Conservation (phyloP, 192 early-diverging fungal genomes). For the Funneliformis mosseae region DNA sequence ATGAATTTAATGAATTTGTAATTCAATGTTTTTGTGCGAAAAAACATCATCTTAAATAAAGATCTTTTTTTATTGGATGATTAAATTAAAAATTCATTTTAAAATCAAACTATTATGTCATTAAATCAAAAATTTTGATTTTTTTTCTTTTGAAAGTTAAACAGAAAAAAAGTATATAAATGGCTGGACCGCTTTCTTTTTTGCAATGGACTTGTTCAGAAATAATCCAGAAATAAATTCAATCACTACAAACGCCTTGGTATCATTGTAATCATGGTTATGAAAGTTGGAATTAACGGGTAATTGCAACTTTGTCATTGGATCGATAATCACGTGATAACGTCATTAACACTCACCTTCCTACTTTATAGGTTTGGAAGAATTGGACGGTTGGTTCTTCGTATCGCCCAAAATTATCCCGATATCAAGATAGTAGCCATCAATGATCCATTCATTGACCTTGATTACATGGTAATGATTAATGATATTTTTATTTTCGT, state of each 20-base stretch:
- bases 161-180: not conserved
- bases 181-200: not conserved
- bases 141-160: too few species aligned
- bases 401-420: constrained; percentile 76
- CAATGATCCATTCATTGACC: constrained; percentile 97
- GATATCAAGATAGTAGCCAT: constrained; percentile 85
- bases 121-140: too few species aligned
- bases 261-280: constrained; percentile 25
- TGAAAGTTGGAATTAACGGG: constrained; percentile 67
- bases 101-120: too few species aligned
- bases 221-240: not conserved
- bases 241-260: not conserved
- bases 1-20: too few species aligned
- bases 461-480: constrained; percentile 83
- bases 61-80: too few species aligned
- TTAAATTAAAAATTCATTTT: too few species aligned
- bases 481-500: constrained; percentile 25
- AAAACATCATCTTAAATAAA: too few species aligned
- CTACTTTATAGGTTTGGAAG: constrained; percentile 77
- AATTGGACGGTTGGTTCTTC: constrained; percentile 96
- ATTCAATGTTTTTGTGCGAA: too few species aligned
- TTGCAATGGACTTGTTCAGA: too few species aligned
- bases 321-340: not conserved
- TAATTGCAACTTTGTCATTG: not conserved
- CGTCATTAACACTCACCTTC: not conserved